A percentile compares a stretch with the other conserved stretches of the same genome.
Conservation (phyloP, 2,329 filamentous ascomycete species). For the Ophiocordyceps sinensis region DNA sequence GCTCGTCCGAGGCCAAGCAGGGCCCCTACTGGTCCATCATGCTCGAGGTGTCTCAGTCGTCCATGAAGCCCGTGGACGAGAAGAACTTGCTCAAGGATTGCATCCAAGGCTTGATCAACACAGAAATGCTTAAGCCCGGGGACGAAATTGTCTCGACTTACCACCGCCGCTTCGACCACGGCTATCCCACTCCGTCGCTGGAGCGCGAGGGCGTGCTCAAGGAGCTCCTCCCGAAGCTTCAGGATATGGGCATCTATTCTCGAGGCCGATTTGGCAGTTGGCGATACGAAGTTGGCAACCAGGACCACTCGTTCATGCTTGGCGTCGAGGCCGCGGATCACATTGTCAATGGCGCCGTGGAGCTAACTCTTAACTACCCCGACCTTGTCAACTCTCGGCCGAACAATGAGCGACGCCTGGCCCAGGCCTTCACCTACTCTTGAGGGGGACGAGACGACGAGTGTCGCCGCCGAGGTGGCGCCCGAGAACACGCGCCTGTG, state of each 20-base stretch:
- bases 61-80: conserved; percentile 84
- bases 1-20: conserved; percentile 57
- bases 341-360: conserved; percentile 76
- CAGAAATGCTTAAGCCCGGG: conserved; percentile 77
- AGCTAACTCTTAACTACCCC: conserved; percentile 91
- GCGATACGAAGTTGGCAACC: conserved; percentile 94
- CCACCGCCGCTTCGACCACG: conserved; percentile 95
- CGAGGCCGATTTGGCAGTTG: conserved; percentile 96
- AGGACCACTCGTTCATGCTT: conserved; percentile 96
- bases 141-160: conserved; percentile 98
- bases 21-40: conserved; percentile 99
- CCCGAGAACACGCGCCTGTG: background rate
- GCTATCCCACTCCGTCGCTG: conserved; percentile 87
- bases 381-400: conserved; percentile 78
- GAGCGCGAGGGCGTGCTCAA: conserved; percentile 93
- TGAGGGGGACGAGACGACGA: conserved; percentile 19
- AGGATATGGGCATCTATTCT: conserved; percentile 83
- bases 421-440: conserved; percentile 28
- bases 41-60: conserved; percentile 93
- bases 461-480: background rate
- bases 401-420: conserved; percentile 36
- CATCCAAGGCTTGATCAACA: conserved; percentile 96
- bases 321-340: conserved; percentile 87
- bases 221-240: conserved; percentile 82
- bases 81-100: conserved; percentile 75